phyloP scores from a whole-genome alignment of 2,329 filamentous ascomycete species.

The Colletotrichum paranaense region DNA sequence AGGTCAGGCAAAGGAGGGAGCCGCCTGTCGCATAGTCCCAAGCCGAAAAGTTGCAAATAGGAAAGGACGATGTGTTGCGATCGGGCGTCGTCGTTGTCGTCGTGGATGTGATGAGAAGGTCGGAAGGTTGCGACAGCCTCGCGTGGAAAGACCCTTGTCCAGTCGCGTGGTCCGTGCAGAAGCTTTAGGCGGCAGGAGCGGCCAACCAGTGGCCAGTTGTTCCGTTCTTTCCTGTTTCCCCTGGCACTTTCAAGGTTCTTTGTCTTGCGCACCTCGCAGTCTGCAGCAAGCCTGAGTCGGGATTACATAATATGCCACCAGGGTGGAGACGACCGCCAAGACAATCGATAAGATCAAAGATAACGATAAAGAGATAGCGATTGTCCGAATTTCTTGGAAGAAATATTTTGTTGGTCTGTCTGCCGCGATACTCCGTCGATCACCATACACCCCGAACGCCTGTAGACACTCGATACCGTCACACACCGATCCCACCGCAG shows the following conservation, averaged over 20 bases:
- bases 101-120: constrained; percentile 24
- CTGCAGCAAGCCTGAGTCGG: neutral
- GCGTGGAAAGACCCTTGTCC: constrained; percentile 34
- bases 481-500: constrained; percentile 37
- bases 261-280: neutral
- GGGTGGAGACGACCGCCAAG: neutral
- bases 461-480: constrained; percentile 18
- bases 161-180: constrained; percentile 28
- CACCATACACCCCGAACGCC: constrained; percentile 7
- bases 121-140: constrained; percentile 38
- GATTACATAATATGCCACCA: constrained; percentile 6
- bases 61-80: constrained; percentile 16
- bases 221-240: constrained; percentile 29
- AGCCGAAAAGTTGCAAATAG: neutral
- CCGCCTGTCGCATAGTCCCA: neutral
- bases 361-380: constrained; percentile 3
- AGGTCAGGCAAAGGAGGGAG: neutral
- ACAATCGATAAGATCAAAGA: constrained; percentile 16
- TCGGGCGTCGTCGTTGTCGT: constrained; percentile 30
- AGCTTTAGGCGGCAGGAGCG: constrained; percentile 22
- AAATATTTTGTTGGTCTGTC: constrained; percentile 34
- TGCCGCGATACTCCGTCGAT: neutral
- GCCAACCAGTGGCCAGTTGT: constrained; percentile 32
- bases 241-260: constrained; percentile 2
- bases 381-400: constrained; percentile 20